Evolutionary conservation across 1,284 basidiomycete genomes (phyloP), one percentile per base, ranked within the genome.

Genomic region (Xanthoconium separans): DNA sequence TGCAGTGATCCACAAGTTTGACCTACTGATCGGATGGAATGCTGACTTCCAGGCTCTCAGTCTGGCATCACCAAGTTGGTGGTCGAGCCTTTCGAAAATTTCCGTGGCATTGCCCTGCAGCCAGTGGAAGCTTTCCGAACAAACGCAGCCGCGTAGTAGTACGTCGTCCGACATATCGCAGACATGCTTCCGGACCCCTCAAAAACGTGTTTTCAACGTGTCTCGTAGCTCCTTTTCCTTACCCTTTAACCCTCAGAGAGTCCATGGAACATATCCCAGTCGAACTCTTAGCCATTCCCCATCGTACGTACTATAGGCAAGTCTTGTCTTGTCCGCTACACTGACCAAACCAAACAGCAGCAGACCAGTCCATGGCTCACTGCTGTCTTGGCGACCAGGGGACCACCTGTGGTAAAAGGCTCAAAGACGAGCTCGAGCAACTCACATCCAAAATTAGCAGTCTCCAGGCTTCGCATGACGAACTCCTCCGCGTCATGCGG

Each of bases 401-500:
- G 13, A 31, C 55, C 49, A 47, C 46, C 30, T 46, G 47, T 47
- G 47, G 31, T 41, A 44, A 47, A 7, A 44, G 44, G 36, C 42
- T 48, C n/a, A 49, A 62, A 16, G 56, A 65, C 51, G 66, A 70
- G 40, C 47, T 71, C 31, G 66, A 65, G 29, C 60, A 66, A 44
- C 65, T 68, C 42, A 58, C 53, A 18, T 13, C 51, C 55, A 66
- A 62, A 54, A 69, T 68, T 53, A 48, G 31, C 4, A 62, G 56
- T 3, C 68, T 68, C 24, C 68, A 71, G 37, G 55, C 69, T 31
- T 71, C 69, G 4, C 68, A 71, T 49, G 66, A 71, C 29, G 65
- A 71, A 39, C 44, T 70, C 10, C 43, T 58, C 42, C 58, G 56
- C n/a, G 51, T 46, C 34, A 66, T 68, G 54, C 65, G 62, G 20